Evolutionary conservation across 2,329 filamentous ascomycete genomes (phyloP).

Genomic region (Aspergillus sp.): DNA sequence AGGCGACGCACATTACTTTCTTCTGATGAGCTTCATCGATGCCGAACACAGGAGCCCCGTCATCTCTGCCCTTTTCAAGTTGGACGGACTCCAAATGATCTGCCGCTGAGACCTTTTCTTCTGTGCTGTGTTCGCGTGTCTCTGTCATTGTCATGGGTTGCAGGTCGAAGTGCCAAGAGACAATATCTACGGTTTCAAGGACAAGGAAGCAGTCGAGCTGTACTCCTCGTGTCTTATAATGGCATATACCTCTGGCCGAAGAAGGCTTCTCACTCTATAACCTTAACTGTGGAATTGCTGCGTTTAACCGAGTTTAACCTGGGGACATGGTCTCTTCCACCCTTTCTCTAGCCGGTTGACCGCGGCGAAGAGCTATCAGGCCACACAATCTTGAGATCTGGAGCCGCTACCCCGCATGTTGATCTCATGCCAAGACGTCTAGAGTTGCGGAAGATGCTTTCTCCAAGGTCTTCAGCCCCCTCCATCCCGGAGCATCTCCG

Average conservation of each 20-base stretch:
- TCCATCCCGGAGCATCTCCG: background rate
- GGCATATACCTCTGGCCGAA: constrained; percentile 4
- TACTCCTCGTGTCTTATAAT: background rate
- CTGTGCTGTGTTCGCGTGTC: background rate
- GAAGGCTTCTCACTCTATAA: constrained; percentile 8
- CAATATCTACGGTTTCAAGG: background rate
- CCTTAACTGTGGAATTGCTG: background rate
- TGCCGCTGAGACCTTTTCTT: constrained; percentile 8
- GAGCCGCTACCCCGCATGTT: constrained; percentile 11
- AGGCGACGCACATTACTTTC: constrained; percentile 16
- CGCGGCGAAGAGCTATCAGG: background rate
- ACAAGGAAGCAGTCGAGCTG: background rate
- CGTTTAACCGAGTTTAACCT: constrained; percentile 14
- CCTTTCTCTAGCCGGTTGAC: background rate
- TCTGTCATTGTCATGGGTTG: constrained; percentile 3
- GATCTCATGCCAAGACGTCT: constrained; percentile 12
- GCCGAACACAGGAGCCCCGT: constrained; percentile 10
- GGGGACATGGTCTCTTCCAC: background rate
- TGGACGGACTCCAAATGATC: constrained; percentile 18
- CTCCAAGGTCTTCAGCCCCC: background rate
- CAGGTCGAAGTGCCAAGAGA: background rate
- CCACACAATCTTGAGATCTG: background rate
- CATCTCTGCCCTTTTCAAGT: constrained; percentile 9
- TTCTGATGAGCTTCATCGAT: constrained; percentile 24
- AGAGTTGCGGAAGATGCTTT: constrained; percentile 1